Evolutionary conservation across 768 basidiomycete genomes (phyloP).

Genomic region (Russula emetica): DNA sequence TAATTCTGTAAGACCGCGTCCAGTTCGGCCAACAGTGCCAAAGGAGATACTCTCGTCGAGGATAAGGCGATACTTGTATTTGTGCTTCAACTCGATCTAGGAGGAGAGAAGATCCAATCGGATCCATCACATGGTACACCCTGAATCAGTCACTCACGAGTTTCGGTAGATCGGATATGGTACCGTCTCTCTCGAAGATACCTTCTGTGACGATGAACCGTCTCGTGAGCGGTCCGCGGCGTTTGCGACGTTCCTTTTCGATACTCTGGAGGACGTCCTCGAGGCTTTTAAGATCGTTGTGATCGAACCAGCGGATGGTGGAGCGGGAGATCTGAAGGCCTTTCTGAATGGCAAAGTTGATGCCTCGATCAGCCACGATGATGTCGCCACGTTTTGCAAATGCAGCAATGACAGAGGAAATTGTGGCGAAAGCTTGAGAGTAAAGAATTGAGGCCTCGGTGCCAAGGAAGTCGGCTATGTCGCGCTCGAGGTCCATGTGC

Average conservation of each 20-base stretch:
- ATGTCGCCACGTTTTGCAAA: conserved; percentile 98
- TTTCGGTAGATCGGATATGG: conserved; percentile 87
- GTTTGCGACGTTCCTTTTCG: conserved; percentile 86
- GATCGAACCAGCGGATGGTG: conserved; percentile 92
- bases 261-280: conserved; percentile 81
- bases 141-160: conserved; percentile 53
- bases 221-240: conserved; percentile 74
- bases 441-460: conserved; percentile 89
- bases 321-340: conserved; percentile 91
- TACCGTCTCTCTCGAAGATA: conserved; percentile 92
- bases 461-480: conserved; percentile 88
- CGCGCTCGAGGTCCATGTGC: conserved; percentile 82
- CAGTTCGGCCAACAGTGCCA: conserved; percentile 87
- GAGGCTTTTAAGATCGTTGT: conserved; percentile 87
- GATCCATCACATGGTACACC: not conserved
- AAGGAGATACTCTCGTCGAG: conserved; percentile 94
- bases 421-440: conserved; percentile 88
- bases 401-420: conserved; percentile 91
- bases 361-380: conserved; percentile 96
- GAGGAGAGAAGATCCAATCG: not conserved
- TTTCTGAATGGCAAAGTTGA: conserved; percentile 93
- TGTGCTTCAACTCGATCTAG: conserved; percentile 89
- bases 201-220: conserved; percentile 97
- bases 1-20: conserved; percentile 90
- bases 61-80: conserved; percentile 93